Base-by-base conservation (phyloP, 2,329 filamentous ascomycete species). In the Rhinocladiella mackenziei region DNA sequence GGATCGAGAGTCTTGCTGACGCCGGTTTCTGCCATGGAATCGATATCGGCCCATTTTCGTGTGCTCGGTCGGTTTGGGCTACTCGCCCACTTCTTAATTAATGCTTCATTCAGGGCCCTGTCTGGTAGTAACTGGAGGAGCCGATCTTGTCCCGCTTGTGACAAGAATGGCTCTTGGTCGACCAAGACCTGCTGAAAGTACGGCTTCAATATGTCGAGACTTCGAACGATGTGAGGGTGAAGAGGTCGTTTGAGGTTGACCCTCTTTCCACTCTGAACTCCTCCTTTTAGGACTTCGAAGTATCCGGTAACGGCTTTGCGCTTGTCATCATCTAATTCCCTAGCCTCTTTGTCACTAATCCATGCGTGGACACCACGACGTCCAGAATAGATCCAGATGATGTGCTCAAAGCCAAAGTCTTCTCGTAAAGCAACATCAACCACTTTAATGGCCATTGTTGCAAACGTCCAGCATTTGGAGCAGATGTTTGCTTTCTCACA, bases 301-400 rank as follows among this genome's bases (percentile, higher is more conserved):
- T 97, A 98, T 15, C 86, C 83, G 0, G 88, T 88, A 50, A 98
- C 83, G 0, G 89, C 86, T 56, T 81, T 81, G 43, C 92, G 79
- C 66, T 86, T 89, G 57, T 84, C 78, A 58, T 98, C 92, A 53
- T 94, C 85, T 72, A 98, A 78, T 23, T 75, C 75, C 45, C 92
- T 79, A 1, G 89, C 92, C 45, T 83, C 82, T 61, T 84, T 86
- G 64, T 98, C 92, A 62, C 91, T 97, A 8, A 98, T 86, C 92
- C 92, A 98, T 4, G 92, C 92, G 80, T 98, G 92, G 20, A 86
- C 89, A 70, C 92, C 92, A 76, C 92, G 81, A 66, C 92, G 84
- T 56, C 92, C 92, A 0, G 92, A 98, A 67, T 98, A 98, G 5
- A 98, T 89, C 92, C 92, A 98, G 65, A 98, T 76, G 60, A 98